Percentiles rank a stretch among this genome's conserved stretches.
Conservation (phyloP, 169 alveolate genomes). For the Cystoisospora suis region DNA sequence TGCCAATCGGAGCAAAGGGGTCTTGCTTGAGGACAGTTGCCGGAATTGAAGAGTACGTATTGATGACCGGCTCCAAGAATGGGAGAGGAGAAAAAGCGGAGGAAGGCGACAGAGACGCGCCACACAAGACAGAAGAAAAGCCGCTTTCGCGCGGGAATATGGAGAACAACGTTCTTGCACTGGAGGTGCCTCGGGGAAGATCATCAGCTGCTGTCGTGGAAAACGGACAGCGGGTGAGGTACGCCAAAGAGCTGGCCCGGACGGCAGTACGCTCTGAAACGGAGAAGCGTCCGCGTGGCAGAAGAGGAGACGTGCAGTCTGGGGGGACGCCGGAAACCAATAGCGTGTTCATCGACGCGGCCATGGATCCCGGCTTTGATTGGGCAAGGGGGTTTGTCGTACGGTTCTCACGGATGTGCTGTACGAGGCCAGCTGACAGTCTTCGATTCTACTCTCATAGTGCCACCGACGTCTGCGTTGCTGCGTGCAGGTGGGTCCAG, state of each 20-base stretch:
- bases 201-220: neutral
- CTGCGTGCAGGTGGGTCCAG: slow-evolving; percentile 41
- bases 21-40: neutral
- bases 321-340: no score
- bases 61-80: neutral
- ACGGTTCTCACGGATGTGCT: slow-evolving; percentile 39
- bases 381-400: slow-evolving; percentile 49
- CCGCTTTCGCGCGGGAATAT: neutral
- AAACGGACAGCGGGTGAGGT: neutral
- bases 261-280: no score
- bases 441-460: slow-evolving; percentile 27
- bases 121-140: neutral
- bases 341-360: neutral
- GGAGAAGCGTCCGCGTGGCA: no score
- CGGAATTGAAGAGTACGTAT: slow-evolving; percentile 17
- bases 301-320: no score
- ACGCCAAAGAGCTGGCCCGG: no score
- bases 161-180: no score
- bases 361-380: slow-evolving; percentile 24
- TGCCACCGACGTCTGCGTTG: slow-evolving; percentile 11
- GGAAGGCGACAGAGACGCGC: neutral
- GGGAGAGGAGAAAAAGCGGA: neutral
- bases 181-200: no score
- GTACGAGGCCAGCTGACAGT: slow-evolving; percentile 33
- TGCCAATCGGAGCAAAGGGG: no score